Evolutionary conservation across 176 grass and related monocot species (phyloP).

Genomic region (Aegilops sharonensis): DNA sequence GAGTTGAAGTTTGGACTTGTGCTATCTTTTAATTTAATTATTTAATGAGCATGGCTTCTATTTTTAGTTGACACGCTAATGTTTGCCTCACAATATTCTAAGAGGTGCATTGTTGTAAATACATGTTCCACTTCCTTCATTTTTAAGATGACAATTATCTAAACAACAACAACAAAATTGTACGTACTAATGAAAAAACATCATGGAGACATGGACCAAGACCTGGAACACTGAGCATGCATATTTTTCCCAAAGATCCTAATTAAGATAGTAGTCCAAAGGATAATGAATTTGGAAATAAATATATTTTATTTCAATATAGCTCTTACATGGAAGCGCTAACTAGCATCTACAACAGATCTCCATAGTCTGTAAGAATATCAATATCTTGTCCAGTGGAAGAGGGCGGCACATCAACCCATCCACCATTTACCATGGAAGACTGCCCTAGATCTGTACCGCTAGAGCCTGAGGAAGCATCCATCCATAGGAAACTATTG

Average conservation of each 20-base stretch:
- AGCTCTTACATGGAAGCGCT: not conserved
- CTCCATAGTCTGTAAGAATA: not conserved
- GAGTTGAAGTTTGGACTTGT: no score
- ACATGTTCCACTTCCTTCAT: not conserved
- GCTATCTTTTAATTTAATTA: no score
- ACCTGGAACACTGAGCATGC: not conserved
- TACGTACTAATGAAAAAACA: not conserved
- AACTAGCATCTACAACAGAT: not conserved
- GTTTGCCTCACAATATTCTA: not conserved
- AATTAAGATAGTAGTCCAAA: no score
- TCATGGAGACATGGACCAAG: not conserved
- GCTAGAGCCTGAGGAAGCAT: not conserved
- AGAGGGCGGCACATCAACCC: not conserved
- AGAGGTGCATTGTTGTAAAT: not conserved
- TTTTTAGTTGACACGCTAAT: not conserved
- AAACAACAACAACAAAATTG: not conserved
- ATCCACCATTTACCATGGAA: constrained; percentile 1
- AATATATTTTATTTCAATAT: not conserved
- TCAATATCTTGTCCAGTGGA: not conserved
- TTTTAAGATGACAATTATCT: not conserved
- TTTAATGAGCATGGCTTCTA: not conserved
- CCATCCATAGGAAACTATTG: not conserved
- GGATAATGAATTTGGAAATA: not conserved
- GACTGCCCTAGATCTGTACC: not conserved
- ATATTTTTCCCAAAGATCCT: not conserved